A percentile compares a stretch with the other conserved stretches of the same genome.
phyloP scores from a whole-genome alignment of 257 asterid genomes.

The Ehretia macrophylla region DNA sequence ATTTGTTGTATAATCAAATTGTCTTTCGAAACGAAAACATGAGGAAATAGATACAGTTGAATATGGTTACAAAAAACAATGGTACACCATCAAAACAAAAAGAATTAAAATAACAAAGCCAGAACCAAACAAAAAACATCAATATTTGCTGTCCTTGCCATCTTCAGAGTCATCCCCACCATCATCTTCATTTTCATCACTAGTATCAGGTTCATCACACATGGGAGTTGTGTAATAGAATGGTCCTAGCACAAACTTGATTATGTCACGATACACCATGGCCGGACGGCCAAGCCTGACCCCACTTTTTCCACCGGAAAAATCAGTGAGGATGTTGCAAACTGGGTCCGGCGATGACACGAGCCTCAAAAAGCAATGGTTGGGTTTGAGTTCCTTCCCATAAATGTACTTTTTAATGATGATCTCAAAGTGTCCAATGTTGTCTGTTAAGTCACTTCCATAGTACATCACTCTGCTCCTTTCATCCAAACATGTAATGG shows the following conservation, averaged over 20 bases:
- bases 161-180: conserved; percentile 10
- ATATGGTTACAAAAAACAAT: neutral
- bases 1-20: no score
- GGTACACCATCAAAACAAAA: conserved; percentile 6
- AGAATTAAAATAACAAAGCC: neutral
- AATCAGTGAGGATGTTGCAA: conserved; percentile 76
- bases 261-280: conserved; percentile 50
- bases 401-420: conserved; percentile 29
- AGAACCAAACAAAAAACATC: neutral
- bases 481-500: conserved; percentile 64
- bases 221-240: conserved; percentile 86
- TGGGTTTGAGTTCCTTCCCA: conserved; percentile 47
- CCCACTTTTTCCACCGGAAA: conserved; percentile 73
- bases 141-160: conserved; percentile 31
- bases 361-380: conserved; percentile 64
- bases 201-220: conserved; percentile 82
- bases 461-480: conserved; percentile 62
- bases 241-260: conserved; percentile 55
- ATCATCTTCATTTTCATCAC: neutral
- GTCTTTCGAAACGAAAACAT: neutral
- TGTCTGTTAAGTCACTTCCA: conserved; percentile 72
- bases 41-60: neutral
- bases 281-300: conserved; percentile 60
- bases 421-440: conserved; percentile 52
- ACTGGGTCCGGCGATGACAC: conserved; percentile 81